Base-by-base conservation (phyloP, 345 rosid species). In the Melaleuca quinquenervia region DNA sequence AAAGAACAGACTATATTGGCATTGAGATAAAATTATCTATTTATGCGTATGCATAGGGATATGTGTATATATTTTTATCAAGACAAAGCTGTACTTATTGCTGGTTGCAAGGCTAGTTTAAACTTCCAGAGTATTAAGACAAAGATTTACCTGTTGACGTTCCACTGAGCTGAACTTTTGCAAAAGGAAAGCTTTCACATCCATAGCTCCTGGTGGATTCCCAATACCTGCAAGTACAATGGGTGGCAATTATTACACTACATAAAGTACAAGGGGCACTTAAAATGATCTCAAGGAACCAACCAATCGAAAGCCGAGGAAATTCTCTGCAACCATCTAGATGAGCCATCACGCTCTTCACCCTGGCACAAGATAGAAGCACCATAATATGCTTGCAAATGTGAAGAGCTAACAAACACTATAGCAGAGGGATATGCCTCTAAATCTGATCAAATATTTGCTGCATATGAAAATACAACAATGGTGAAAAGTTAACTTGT, bases 161-260 rank as follows among this genome's bases (percentile, higher is more conserved):
- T 97, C 98, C 54, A 55, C 90, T 21, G 93, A 54, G 85, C 98
- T 96, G 87, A 97, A 96, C 87, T 94, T 94, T 88, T 95, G 98
- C 58, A 97, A 91, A 87, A 95, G 98, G 89, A 91, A 97, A 88
- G 99, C 98, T 91, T 91, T 96, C 93, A 95, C 90, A 92, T 97
- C 98, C 98, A 97, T 97, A 62, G 86, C 88, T 60, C 98, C 99
- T 22, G 98, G 98, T 85, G 98, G 96, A 82, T 92, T 94, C 86
- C 98, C 98, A 87, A 97, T 93, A 64, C 99, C 98, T 96, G 90
- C 86, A 75, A 53, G 29, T 29, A 44, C 13, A 29, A 51, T 41
- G 27, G 49, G 32, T 41, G 21, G 58, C 52, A 20, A 74, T 41
- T 82, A 82, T 27, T 15, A 32, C 7, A 51, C 26, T 20, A 55